phyloP scores from a whole-genome alignment of 1,284 basidiomycete species.

The Pseudomicrostroma phylloplanum region DNA sequence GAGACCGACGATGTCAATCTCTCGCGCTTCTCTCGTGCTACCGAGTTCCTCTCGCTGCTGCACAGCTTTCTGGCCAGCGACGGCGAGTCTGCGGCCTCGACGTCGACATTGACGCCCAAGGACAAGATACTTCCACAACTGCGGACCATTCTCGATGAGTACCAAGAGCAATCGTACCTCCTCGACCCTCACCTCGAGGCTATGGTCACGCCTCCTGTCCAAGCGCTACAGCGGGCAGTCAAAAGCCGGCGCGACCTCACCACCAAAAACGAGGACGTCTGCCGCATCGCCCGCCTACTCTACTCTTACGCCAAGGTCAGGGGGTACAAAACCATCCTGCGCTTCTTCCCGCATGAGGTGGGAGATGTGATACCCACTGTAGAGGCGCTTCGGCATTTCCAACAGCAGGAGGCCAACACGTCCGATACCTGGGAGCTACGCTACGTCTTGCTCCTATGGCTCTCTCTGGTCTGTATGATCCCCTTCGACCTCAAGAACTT shows the following conservation, averaged over 20 bases:
- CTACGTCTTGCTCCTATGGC: conserved; percentile 81
- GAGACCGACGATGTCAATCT: conserved; percentile 6
- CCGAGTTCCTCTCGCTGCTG: conserved; percentile 10
- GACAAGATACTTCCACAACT: conserved; percentile 47
- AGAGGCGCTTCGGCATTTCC: conserved; percentile 56
- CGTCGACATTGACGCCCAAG: neutral
- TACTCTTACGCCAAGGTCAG: conserved; percentile 82
- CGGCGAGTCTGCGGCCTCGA: neutral
- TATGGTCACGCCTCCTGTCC: conserved; percentile 72
- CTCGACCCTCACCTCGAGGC: conserved; percentile 89
- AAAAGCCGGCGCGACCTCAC: conserved; percentile 1
- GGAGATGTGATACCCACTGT: conserved; percentile 71
- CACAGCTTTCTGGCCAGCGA: conserved; percentile 8
- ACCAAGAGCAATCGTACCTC: conserved; percentile 80
- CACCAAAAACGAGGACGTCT: neutral
- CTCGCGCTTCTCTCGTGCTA: conserved; percentile 4
- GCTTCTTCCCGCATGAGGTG: conserved; percentile 85
- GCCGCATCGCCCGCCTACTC: conserved; percentile 61
- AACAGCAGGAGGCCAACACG: conserved; percentile 49
- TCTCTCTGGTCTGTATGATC: conserved; percentile 85
- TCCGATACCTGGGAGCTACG: conserved; percentile 65
- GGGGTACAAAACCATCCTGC: conserved; percentile 83
- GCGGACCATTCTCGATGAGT: conserved; percentile 63
- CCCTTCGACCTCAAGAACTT: conserved; percentile 86
- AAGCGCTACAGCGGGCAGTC: conserved; percentile 25